Evolutionary conservation across 2,329 filamentous ascomycete genomes (phyloP).

Genomic region (Pestalotiopsis sp.): DNA sequence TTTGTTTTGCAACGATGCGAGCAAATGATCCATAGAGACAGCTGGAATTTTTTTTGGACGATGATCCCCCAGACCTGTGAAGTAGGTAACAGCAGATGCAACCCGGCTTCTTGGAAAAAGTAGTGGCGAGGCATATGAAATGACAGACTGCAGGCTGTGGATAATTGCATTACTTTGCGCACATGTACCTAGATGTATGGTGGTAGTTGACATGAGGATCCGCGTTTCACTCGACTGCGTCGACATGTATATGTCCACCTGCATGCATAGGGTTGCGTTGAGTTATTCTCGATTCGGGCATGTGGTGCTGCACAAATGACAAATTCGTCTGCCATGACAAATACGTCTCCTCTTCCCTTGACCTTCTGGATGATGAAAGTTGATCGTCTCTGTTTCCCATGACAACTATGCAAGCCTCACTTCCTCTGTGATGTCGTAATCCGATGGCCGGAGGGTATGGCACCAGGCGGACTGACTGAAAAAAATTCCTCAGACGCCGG

Average conservation of each 20-base stretch:
- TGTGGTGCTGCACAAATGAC: background rate
- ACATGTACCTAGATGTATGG: slow-evolving; percentile 29
- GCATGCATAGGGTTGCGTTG: background rate
- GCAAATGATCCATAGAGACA: slow-evolving; percentile 22
- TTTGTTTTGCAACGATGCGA: background rate
- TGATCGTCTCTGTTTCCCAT: background rate
- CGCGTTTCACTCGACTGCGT: background rate
- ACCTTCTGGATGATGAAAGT: background rate
- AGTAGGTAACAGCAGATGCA: slow-evolving; percentile 18
- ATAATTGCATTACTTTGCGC: slow-evolving; percentile 18
- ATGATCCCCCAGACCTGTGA: slow-evolving; percentile 21
- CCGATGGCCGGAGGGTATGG: slow-evolving; percentile 5
- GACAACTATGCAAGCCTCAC: background rate
- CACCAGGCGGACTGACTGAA: background rate
- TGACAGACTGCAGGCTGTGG: background rate
- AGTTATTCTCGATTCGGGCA: background rate
- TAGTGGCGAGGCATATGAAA: slow-evolving; percentile 15
- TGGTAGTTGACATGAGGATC: slow-evolving; percentile 15
- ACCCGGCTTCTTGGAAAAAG: slow-evolving; percentile 17
- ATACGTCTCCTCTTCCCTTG: background rate
- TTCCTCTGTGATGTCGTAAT: background rate
- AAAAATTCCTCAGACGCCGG: slow-evolving; percentile 6
- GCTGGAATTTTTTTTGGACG: slow-evolving; percentile 20
- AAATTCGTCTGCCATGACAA: background rate
- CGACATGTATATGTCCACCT: background rate